Conservation (phyloP, 108 stramenopile species). For the Schizochytrium sp. region DNA sequence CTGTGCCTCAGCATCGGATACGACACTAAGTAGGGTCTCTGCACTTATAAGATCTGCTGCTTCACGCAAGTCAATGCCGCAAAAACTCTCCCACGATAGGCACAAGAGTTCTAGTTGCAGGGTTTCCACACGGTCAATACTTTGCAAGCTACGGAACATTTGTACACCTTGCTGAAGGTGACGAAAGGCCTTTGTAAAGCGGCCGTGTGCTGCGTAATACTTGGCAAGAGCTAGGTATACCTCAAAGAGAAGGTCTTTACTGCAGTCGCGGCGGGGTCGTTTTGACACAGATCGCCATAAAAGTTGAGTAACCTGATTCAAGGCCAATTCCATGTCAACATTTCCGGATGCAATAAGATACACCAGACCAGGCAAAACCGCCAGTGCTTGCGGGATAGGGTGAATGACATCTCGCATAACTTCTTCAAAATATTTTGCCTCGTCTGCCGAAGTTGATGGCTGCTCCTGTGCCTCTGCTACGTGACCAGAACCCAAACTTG, state of each 20-base stretch:
- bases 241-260: conserved; percentile 20
- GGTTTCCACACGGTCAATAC: not conserved
- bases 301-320: not conserved
- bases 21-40: not conserved
- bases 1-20: conserved; percentile 9
- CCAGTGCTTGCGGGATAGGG: not conserved
- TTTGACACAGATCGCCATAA: not conserved
- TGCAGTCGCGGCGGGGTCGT: conserved; percentile 4
- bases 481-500: not conserved
- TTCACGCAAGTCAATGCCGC: conserved; percentile 21
- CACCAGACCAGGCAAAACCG: not conserved
- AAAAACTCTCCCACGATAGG: conserved; percentile 3
- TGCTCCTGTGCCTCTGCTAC: too few relatives aligned
- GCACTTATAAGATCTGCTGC: not conserved
- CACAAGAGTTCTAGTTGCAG: not conserved
- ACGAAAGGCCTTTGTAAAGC: conserved; percentile 11
- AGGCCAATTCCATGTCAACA: not conserved
- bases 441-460: too few relatives aligned
- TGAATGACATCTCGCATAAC: not conserved
- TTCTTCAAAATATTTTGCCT: too few relatives aligned
- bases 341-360: not conserved
- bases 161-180: not conserved
- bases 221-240: conserved; percentile 9
- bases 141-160: not conserved
- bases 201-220: not conserved